Conservation (phyloP, 2,329 filamentous ascomycete genomes). For the Microcera coccophila region DNA sequence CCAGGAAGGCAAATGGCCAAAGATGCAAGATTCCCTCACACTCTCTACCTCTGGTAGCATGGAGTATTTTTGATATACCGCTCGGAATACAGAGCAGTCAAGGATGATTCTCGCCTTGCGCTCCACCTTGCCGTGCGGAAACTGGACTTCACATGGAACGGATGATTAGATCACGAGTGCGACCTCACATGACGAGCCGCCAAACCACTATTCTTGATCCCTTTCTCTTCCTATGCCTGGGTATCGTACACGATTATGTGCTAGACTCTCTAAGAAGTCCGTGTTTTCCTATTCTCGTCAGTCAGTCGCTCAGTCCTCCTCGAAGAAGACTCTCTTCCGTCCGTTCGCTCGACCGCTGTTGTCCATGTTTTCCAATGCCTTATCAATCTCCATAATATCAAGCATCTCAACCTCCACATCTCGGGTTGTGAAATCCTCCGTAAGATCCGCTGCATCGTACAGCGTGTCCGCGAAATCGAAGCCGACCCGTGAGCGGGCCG, state of each 20-base stretch:
- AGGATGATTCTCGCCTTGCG: conserved; percentile 72
- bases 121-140: conserved; percentile 71
- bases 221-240: conserved; percentile 24
- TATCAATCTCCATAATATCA: conserved; percentile 63
- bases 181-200: not conserved
- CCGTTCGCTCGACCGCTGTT: conserved; percentile 44
- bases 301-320: conserved; percentile 33
- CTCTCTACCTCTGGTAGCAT: conserved; percentile 28
- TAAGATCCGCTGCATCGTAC: conserved; percentile 50
- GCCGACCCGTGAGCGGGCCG: conserved; percentile 32
- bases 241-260: conserved; percentile 37
- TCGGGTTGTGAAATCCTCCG: conserved; percentile 46
- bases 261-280: conserved; percentile 8
- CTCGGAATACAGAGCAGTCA: conserved; percentile 73
- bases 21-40: not conserved
- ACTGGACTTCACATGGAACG: not conserved
- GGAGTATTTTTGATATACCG: conserved; percentile 53
- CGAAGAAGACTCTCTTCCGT: conserved; percentile 51
- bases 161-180: not conserved
- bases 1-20: conserved; percentile 42
- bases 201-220: conserved; percentile 1
- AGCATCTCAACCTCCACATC: conserved; percentile 59
- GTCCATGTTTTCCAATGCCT: conserved; percentile 55
- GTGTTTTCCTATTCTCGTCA: conserved; percentile 16
- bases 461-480: conserved; percentile 52